Percentiles rank a stretch among this genome's conserved stretches.
Evolutionary conservation across 495 filamentous ascomycete genomes (phyloP).

Genomic region (Trichoderma erinaceum): DNA sequence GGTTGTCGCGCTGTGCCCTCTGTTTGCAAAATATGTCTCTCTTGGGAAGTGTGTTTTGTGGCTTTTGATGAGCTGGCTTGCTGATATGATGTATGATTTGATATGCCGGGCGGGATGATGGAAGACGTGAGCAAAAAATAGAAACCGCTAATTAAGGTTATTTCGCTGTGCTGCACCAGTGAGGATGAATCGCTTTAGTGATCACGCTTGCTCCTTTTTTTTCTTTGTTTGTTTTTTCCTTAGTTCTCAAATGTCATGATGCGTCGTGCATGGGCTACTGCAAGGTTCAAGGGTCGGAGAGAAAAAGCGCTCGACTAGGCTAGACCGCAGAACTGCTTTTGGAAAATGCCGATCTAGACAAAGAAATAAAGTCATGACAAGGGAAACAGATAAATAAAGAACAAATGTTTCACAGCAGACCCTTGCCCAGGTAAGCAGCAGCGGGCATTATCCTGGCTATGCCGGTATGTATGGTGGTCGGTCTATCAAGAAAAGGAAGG

Average conservation of each 20-base stretch:
- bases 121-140: neutral
- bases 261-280: neutral
- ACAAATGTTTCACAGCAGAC: neutral
- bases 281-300: neutral
- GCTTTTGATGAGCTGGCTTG: neutral
- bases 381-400: neutral
- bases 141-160: neutral
- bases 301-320: neutral
- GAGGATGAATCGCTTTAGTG: neutral
- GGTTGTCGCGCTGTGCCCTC: neutral
- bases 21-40: neutral
- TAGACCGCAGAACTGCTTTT: neutral
- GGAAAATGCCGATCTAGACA: neutral
- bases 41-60: neutral
- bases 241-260: neutral
- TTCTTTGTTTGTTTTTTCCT: neutral
- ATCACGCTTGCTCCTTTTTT: neutral
- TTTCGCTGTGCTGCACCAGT: neutral
- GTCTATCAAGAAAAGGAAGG: neutral
- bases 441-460: neutral
- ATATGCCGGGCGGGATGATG: neutral
- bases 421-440: neutral
- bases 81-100: neutral
- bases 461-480: too few species aligned
- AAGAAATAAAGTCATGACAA: neutral